phyloP scores from a whole-genome alignment of 768 basidiomycete species.

The Kwoniella dendrophila region DNA sequence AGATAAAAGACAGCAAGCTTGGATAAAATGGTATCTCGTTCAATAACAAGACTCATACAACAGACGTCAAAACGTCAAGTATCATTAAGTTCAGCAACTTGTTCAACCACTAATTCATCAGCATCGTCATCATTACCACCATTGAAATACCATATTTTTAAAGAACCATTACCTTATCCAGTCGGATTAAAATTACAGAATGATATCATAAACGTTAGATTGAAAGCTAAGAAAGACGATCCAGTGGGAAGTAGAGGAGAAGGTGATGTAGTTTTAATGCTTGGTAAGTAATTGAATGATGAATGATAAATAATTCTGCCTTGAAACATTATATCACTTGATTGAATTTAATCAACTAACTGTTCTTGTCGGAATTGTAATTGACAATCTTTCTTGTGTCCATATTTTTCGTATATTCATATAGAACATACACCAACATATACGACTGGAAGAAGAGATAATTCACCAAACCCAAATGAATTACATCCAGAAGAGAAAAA shows the following conservation, averaged over 20 bases:
- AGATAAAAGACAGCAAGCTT: no score
- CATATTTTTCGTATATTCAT: neutral
- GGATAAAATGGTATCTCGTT: slow-evolving; percentile 9
- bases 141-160: slow-evolving; percentile 70
- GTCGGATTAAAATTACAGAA: slow-evolving; percentile 56
- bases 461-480: slow-evolving; percentile 57
- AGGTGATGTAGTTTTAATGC: slow-evolving; percentile 52
- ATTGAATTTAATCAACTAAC: slow-evolving; percentile 15
- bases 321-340: no score
- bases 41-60: slow-evolving; percentile 1
- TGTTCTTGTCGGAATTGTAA: slow-evolving; percentile 9
- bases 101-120: neutral
- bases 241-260: slow-evolving; percentile 30
- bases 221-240: slow-evolving; percentile 32
- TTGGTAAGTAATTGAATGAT: slow-evolving; percentile 40
- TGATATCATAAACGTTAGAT: slow-evolving; percentile 45
- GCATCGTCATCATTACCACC: slow-evolving; percentile 25
- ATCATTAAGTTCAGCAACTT: slow-evolving; percentile 9
- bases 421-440: slow-evolving; percentile 88
- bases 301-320: neutral
- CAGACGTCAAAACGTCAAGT: neutral
- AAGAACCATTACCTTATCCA: slow-evolving; percentile 73
- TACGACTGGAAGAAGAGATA: slow-evolving; percentile 87
- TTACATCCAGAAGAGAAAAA: slow-evolving; percentile 66
- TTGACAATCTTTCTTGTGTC: neutral